Base-by-base conservation (phyloP, 257 asterid genomes). In the Forsythia viridissima region DNA sequence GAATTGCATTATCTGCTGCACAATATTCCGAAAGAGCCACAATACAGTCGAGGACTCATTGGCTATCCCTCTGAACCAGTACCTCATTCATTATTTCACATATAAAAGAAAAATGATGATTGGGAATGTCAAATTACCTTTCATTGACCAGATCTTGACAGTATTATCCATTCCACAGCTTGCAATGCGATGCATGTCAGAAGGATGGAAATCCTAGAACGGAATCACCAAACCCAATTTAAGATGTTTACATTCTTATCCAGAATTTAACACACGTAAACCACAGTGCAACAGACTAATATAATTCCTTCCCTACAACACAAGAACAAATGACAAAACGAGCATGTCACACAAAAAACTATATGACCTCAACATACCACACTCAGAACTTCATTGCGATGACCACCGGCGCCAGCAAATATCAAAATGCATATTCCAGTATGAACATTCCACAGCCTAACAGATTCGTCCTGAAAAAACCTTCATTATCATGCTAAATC, bases 91-190 rank as follows among this genome's bases (percentile, higher is more conserved):
- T 30, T 63, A 73, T 61, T 68, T 76, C 46, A 61, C 21, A 70
- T 59, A 59, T 59, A 77, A 75, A 72, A 70, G 57, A 59, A 75
- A 71, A 66, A 44, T 3, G 24, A 52, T 3, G 65, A 7, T 55
- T 75, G 72, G 39, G 74, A 8, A 57, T 61, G 20, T 46, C 6
- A 34, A 43, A 63, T 52, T 78, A 96, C 99, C 99, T 93, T 92
- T 91, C 97, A 93, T 91, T 59, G 99, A 96, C 99, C 99, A 96
- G 78, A 93, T 96, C 85, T 93, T 96, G 73, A 96, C 94, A 67
- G 98, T 93, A 81, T 92, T 96, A 85, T 96, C 99, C 98, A 96
- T 96, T 85, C 99, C 99, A 88, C 99, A 96, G 89, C 98, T 96
- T 59, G 98, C 97, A 59, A 93, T 91, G 43, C 96, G 96, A 83